Percentiles rank a stretch among this genome's conserved stretches.
Evolutionary conservation across 2,329 filamentous ascomycete genomes (phyloP).

Genomic region (Tetracladium maxilliforme): DNA sequence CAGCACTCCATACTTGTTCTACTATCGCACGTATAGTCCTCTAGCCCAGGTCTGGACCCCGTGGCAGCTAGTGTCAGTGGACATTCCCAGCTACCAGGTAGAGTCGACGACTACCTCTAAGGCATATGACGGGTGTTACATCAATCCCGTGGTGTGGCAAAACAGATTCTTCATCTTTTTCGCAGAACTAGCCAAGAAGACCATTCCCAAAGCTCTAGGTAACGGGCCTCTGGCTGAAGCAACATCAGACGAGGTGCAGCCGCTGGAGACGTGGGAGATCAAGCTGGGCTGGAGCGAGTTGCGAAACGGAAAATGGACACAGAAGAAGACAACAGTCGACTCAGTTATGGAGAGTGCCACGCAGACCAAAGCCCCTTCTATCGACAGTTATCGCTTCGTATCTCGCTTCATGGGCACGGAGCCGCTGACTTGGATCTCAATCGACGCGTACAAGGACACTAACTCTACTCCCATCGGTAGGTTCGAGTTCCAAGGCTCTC

Average conservation of each 20-base stretch:
- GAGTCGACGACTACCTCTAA: no score
- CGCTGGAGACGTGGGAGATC: conserved; percentile 5
- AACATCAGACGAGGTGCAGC: background rate
- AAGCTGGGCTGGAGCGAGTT: conserved; percentile 9
- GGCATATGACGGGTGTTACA: conserved; percentile 6
- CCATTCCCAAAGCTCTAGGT: no score
- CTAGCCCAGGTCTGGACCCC: conserved; percentile 5
- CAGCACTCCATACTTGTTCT: conserved; percentile 6
- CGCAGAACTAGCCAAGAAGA: conserved; percentile 5
- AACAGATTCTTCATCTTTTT: conserved; percentile 8
- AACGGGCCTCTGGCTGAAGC: background rate
- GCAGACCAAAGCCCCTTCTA: background rate
- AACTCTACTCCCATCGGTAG: no score
- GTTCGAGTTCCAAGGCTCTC: no score
- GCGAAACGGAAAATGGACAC: conserved; percentile 10
- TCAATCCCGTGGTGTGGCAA: conserved; percentile 5
- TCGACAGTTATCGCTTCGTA: no score
- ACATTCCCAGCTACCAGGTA: conserved; percentile 7
- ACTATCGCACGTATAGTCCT: conserved; percentile 4
- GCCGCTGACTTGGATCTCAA: no score
- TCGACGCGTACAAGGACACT: no score
- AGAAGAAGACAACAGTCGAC: conserved; percentile 6
- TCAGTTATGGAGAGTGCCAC: background rate
- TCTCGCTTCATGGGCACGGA: no score
- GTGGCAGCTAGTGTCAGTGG: conserved; percentile 10